A percentile compares a stretch with the other conserved stretches of the same genome.
Conservation (phyloP, 2,329 filamentous ascomycete genomes). For the Colletotrichum spaethianum region DNA sequence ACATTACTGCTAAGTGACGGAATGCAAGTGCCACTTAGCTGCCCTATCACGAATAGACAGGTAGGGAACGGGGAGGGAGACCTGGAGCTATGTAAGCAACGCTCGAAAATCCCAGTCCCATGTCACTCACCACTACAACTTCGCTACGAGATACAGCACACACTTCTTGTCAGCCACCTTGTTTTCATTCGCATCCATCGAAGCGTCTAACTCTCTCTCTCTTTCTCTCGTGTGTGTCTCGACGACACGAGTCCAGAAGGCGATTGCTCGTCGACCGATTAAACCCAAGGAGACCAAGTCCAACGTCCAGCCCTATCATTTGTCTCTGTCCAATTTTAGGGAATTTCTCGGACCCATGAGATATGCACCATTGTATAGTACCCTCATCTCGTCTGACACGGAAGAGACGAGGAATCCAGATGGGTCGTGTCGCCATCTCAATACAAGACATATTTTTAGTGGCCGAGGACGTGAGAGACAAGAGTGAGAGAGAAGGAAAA, state of each 20-base stretch:
- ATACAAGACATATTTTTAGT: slow-evolving; percentile 23
- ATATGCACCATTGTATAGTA: slow-evolving; percentile 12
- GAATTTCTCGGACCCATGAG: slow-evolving; percentile 19
- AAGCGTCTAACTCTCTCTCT: neutral
- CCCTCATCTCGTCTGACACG: slow-evolving; percentile 33
- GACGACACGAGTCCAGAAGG: neutral
- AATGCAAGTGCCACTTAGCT: slow-evolving; percentile 5
- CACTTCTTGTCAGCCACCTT: neutral
- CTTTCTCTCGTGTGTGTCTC: too few relatives aligned
- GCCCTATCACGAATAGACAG: slow-evolving; percentile 13
- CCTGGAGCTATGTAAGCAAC: slow-evolving; percentile 32
- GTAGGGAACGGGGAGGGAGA: slow-evolving; percentile 21
- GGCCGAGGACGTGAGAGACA: neutral
- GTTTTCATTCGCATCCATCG: neutral
- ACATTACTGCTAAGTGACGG: neutral
- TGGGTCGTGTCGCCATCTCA: slow-evolving; percentile 18
- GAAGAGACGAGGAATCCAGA: slow-evolving; percentile 27
- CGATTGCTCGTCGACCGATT: neutral
- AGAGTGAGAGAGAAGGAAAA: neutral
- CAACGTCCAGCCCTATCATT: neutral
- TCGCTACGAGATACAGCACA: neutral
- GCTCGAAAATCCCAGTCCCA: neutral
- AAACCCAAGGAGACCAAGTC: neutral
- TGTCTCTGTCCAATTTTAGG: slow-evolving; percentile 5
- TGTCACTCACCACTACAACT: neutral